These are phyloP conservation scores for Cutaneotrichosporon daszewskae DNA, from an alignment of 1,284 basidiomycete species.

Conservation along the genomic window DNA sequence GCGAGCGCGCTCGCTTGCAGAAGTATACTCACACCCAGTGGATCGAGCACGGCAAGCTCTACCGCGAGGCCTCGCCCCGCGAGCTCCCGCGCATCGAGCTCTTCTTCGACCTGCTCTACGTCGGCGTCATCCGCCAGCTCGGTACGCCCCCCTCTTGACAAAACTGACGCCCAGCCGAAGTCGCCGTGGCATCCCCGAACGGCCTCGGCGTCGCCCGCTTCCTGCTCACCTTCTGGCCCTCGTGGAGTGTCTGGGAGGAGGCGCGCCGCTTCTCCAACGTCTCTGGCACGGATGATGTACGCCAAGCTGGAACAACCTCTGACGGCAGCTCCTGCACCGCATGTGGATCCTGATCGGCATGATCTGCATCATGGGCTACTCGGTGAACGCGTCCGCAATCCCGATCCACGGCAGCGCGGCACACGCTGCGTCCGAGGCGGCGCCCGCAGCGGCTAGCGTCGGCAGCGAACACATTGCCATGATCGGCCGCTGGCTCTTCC, in stretches of 20 bases:
- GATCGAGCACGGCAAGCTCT: conserved; percentile 22
- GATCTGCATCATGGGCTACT: conserved; percentile 42
- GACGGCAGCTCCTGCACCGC: conserved; percentile 37
- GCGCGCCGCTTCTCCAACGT: conserved; percentile 43
- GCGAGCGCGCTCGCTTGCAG: background rate
- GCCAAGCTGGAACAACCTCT: background rate
- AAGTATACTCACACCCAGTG: conserved; percentile 5
- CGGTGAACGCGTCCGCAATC: conserved; percentile 46
- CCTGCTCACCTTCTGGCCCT: conserved; percentile 40
- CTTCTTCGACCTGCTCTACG: conserved; percentile 49
- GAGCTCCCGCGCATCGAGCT: conserved; percentile 42
- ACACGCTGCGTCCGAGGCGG: background rate
- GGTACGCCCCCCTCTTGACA: too few relatives aligned
- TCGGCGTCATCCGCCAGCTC: conserved; percentile 48
- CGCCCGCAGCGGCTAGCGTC: background rate
- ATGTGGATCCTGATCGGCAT: conserved; percentile 45
- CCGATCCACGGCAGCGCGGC: conserved; percentile 6
- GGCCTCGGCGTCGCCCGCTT: conserved; percentile 30
- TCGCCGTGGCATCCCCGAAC: conserved; percentile 29
- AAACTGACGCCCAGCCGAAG: conserved; percentile 30
- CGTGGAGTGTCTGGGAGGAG: conserved; percentile 47
- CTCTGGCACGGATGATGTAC: conserved; percentile 43
- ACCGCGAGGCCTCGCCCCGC: conserved; percentile 26
- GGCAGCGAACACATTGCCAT: background rate
- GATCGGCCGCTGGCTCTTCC: background rate